These are phyloP conservation scores for Senecio squalidus DNA, from an alignment of 140 eudicot genomes.

Conservation along the genomic window DNA sequence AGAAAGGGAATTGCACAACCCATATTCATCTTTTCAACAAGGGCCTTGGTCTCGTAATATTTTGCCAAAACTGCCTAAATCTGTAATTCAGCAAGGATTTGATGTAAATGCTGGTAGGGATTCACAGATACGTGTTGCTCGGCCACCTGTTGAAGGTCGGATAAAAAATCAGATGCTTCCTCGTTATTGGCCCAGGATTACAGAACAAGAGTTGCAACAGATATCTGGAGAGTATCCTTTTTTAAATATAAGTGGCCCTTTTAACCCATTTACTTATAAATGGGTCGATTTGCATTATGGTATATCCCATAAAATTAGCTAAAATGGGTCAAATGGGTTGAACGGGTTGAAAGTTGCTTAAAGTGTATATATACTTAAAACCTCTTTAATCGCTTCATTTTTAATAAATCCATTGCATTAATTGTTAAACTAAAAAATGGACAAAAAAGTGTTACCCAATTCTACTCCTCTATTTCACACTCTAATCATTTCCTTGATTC, in stretches of 20 bases:
- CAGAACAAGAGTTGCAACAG: conserved; percentile 95
- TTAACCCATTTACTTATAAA: no score
- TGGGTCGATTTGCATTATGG: neutral
- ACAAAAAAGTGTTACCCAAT: neutral
- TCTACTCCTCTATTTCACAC: neutral
- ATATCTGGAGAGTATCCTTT: conserved; percentile 99
- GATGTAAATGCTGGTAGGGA: conserved; percentile 41
- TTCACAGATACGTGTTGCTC: conserved; percentile 73
- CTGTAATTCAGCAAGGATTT: conserved; percentile 40
- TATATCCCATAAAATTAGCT: neutral
- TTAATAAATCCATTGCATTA: neutral
- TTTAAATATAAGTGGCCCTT: no score
- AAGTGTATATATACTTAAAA: no score
- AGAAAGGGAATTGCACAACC: conserved; percentile 37
- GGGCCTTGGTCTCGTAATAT: conserved; percentile 58
- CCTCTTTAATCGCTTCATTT: no score
- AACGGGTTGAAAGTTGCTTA: neutral
- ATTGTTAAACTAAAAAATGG: neutral
- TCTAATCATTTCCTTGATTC: conserved; percentile 40
- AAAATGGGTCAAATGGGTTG: conserved; percentile 2
- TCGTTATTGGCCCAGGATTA: conserved; percentile 98
- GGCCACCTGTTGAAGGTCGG: conserved; percentile 95
- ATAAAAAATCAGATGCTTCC: conserved; percentile 90
- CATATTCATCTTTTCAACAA: conserved; percentile 47
- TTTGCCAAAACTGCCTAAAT: conserved; percentile 60